These are phyloP conservation scores for Yamadazyma philogaea DNA, from an alignment of 805 yeast genomes.

Conservation along the genomic window DNA sequence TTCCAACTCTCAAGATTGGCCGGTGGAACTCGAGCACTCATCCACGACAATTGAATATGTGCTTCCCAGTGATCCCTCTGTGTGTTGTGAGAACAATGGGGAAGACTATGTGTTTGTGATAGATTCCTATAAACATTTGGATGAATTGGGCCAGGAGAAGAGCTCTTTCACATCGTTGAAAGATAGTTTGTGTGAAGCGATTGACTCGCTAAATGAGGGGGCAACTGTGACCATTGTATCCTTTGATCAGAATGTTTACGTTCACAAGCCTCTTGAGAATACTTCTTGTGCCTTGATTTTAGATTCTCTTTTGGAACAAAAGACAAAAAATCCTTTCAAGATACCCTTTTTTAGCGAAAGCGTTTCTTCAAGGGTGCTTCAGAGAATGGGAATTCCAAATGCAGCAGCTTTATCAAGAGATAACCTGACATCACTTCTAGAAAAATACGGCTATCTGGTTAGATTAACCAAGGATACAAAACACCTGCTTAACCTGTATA, in stretches of 20 bases:
- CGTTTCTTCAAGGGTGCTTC: neutral
- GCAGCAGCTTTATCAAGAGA: neutral
- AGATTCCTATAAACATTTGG: slow-evolving; percentile 30
- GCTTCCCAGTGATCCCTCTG: slow-evolving; percentile 27
- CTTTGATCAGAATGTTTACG: slow-evolving; percentile 25
- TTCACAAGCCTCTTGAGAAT: slow-evolving; percentile 17
- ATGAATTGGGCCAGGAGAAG: slow-evolving; percentile 14
- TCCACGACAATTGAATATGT: slow-evolving; percentile 30
- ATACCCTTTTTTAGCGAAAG: slow-evolving; percentile 1
- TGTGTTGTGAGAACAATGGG: slow-evolving; percentile 4
- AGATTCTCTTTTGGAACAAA: neutral
- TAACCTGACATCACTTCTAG: neutral
- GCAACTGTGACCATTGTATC: slow-evolving; percentile 25
- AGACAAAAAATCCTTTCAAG: slow-evolving; percentile 1
- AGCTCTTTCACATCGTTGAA: slow-evolving; percentile 17
- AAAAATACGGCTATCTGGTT: neutral
- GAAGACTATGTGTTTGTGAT: slow-evolving; percentile 23
- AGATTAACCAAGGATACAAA: neutral
- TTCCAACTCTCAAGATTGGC: slow-evolving; percentile 20
- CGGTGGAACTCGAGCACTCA: slow-evolving; percentile 24
- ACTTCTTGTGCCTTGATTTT: slow-evolving; percentile 4
- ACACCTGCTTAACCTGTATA: slow-evolving; percentile 4
- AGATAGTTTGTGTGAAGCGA: slow-evolving; percentile 12
- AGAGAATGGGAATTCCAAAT: slow-evolving; percentile 1
- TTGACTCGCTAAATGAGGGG: slow-evolving; percentile 18